Evolutionary conservation across 768 basidiomycete genomes (phyloP), one percentile per base, ranked within the genome.

Genomic region (Crepidotus variabilis): DNA sequence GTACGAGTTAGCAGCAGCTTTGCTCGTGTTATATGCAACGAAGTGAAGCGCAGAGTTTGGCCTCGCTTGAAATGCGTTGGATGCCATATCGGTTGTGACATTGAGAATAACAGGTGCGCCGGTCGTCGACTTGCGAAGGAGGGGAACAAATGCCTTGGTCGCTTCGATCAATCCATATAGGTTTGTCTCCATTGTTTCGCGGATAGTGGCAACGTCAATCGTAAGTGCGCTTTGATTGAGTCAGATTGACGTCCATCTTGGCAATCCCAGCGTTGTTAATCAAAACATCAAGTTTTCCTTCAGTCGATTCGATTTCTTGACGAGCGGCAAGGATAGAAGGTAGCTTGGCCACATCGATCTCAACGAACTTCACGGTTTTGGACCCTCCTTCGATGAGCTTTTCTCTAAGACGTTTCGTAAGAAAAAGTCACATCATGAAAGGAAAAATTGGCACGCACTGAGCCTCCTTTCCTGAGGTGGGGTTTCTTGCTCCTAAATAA

Each of bases 1-100:
- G 50, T 88, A 80, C 46, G 80, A 79, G 47, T 85, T 83, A 0
- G 81, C 83, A 9, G 88, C 88, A 0, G 82, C 86, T 71, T 89
- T 89, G 58, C 82, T 85, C 1, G 86, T 83, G 61, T 88, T 88
- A 65, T 88, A 89, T 8, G 77, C 78, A 23, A 73, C 70, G 22
- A 70, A 51, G 61, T 78, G 74, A 73, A 56, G 22, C 47, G 11
- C 2, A 28, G 69, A 61, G 24, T 72, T 60, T 2, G 69, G 67
- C n/a, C 61, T 55, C 6, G 77, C 71, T 62, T 74, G 72, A 45
- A 55, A 55, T 0, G 67, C 54, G 62, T 78, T 80, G 22, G 77
- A 79, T 1, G 75, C 73, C 76, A 80, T 76, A 63, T 78, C 76
- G 16, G 70, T 70, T 24, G 66, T 64, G 23, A 80, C 76, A 52